Conservation (phyloP, 1,139 yeast genomes). For the Lodderomyces beijingensis region DNA sequence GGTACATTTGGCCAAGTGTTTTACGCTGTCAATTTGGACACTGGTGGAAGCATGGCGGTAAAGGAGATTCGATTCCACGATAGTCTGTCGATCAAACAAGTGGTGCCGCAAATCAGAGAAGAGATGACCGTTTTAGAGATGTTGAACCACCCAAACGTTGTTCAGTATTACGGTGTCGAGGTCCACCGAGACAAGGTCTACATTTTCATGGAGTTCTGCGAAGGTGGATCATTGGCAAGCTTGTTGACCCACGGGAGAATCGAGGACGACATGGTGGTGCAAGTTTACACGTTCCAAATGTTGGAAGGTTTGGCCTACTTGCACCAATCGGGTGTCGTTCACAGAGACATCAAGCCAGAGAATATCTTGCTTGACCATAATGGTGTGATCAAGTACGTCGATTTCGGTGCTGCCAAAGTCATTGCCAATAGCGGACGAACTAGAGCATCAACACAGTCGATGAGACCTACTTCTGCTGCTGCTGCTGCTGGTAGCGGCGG, state of each 20-base stretch:
- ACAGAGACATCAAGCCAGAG: constrained; percentile 95
- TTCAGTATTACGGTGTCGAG: constrained; percentile 94
- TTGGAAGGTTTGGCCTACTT: constrained; percentile 92
- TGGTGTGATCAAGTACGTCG: constrained; percentile 93
- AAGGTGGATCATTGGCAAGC: constrained; percentile 89
- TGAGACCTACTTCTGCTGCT: constrained; percentile 7
- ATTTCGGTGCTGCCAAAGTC: constrained; percentile 96
- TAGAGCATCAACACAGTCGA: constrained; percentile 13
- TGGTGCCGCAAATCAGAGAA: constrained; percentile 86
- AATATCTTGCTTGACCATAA: constrained; percentile 85
- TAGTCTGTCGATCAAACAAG: constrained; percentile 76
- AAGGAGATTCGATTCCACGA: constrained; percentile 92
- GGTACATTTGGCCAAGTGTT: constrained; percentile 95
- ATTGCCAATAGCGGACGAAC: constrained; percentile 69
- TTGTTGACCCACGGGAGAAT: constrained; percentile 81
- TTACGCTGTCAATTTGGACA: constrained; percentile 87
- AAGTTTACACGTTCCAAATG: constrained; percentile 87
- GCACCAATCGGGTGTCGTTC: constrained; percentile 95
- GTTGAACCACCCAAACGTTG: constrained; percentile 93
- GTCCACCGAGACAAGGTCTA: constrained; percentile 95
- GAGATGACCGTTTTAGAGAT: constrained; percentile 96
- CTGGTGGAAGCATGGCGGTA: constrained; percentile 96
- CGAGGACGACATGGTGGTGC: constrained; percentile 92
- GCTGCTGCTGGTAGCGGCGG: constrained; percentile 6
- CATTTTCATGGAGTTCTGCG: constrained; percentile 96